Percentiles rank a stretch among this genome's conserved stretches.
Conservation (phyloP, 257 asterid genomes). For the Nicotiana tomentosiformis region DNA sequence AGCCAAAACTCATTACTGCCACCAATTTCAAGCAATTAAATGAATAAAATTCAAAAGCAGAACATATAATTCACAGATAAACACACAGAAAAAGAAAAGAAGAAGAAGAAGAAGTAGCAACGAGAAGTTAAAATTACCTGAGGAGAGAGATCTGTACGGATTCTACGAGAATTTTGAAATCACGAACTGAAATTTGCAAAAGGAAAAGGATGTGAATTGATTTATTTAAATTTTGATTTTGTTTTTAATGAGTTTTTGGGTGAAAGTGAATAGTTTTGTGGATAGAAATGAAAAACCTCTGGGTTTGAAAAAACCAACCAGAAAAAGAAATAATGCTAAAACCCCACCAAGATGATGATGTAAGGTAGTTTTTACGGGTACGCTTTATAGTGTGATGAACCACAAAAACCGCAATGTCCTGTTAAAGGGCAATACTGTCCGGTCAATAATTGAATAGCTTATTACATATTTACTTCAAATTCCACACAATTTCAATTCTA, state of each 20-base stretch:
- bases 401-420: not conserved
- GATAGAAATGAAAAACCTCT: conserved; percentile 7
- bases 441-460: not conserved
- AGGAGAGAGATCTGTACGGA: not conserved
- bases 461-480: too few species aligned
- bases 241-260: not conserved
- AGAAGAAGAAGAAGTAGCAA: not conserved
- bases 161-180: not conserved
- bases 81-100: not conserved
- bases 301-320: conserved; percentile 7
- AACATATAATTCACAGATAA: not conserved
- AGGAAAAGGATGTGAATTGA: not conserved
- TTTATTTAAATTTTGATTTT: not conserved
- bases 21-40: not conserved
- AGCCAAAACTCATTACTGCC: not conserved
- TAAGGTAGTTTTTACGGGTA: conserved; percentile 7
- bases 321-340: conserved; percentile 7
- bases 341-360: conserved; percentile 7
- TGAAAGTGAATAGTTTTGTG: not conserved
- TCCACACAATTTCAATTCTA: too few species aligned
- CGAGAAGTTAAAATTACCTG: not conserved
- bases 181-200: not conserved
- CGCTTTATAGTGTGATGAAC: not conserved
- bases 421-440: conserved; percentile 9
- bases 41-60: not conserved